A percentile compares a stretch with the other conserved stretches of the same genome.
These are phyloP conservation scores for Saturnispora kantuleensis DNA, from an alignment of 805 yeast genomes.

Conservation along the genomic window DNA sequence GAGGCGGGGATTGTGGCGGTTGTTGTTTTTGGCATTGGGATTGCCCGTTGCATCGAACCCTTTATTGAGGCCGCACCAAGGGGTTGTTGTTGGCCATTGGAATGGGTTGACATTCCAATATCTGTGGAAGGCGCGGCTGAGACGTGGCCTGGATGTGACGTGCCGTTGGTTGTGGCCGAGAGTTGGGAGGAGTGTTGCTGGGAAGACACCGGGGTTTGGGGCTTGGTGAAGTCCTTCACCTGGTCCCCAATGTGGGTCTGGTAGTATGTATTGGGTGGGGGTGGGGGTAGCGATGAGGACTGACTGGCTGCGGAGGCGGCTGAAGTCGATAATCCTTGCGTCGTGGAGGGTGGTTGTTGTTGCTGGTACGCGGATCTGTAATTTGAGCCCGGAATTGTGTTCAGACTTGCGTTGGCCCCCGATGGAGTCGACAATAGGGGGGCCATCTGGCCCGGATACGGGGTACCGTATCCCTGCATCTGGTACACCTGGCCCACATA, in stretches of 20 bases:
- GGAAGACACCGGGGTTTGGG: not conserved
- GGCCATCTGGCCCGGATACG: no score
- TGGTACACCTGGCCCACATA: constrained; percentile 2
- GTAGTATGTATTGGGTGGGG: constrained; percentile 9
- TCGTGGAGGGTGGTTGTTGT: not conserved
- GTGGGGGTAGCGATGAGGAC: constrained; percentile 12
- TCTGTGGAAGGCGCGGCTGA: constrained; percentile 1
- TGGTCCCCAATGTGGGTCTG: constrained; percentile 1
- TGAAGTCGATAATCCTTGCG: constrained; percentile 6
- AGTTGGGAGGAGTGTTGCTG: no score
- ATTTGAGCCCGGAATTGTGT: no score
- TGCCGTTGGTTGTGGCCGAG: not conserved
- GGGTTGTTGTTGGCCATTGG: constrained; percentile 8
- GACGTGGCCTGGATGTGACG: not conserved
- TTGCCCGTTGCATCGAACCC: not conserved
- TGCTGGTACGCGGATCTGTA: not conserved
- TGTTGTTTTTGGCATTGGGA: not conserved
- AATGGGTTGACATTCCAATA: no score
- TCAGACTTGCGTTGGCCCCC: no score
- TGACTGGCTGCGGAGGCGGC: constrained; percentile 2
- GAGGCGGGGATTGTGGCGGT: constrained; percentile 2
- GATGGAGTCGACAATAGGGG: no score
- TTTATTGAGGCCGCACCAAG: constrained; percentile 10
- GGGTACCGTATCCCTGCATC: not conserved
- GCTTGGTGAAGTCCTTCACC: not conserved